Evolutionary conservation across 768 basidiomycete genomes (phyloP).

Genomic region (Serendipita sp.): DNA sequence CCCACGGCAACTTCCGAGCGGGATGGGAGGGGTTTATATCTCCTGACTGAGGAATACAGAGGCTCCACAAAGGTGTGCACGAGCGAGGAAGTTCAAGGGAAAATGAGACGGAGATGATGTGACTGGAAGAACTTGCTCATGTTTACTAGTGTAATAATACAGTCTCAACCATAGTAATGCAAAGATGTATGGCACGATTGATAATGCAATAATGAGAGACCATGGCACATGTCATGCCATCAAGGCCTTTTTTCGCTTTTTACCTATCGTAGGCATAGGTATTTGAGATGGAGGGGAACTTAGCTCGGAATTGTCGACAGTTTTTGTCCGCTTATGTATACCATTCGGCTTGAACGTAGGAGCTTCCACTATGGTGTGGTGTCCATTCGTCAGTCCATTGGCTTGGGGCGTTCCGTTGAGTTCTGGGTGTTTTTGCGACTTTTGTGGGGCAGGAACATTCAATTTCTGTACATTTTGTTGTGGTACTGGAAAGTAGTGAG

Average conservation of each 20-base stretch:
- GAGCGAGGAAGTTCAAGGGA: no score
- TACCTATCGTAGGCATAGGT: neutral
- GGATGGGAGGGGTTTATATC: no score
- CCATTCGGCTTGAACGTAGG: neutral
- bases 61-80: no score
- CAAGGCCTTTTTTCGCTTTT: slow-evolving; percentile 5
- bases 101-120: no score
- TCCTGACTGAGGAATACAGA: no score
- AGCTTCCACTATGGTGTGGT: neutral
- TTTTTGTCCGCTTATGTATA: neutral
- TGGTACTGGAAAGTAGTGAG: neutral
- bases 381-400: neutral
- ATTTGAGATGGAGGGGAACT: neutral
- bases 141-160: no score
- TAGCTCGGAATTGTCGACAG: neutral
- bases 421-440: neutral
- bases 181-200: neutral
- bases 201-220: neutral
- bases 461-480: neutral
- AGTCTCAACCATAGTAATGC: neutral
- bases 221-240: neutral
- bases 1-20: no score
- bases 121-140: no score
- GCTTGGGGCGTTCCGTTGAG: neutral
- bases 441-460: neutral